Base-by-base conservation (phyloP, 345 rosid genomes). In the Salix dunnii region DNA sequence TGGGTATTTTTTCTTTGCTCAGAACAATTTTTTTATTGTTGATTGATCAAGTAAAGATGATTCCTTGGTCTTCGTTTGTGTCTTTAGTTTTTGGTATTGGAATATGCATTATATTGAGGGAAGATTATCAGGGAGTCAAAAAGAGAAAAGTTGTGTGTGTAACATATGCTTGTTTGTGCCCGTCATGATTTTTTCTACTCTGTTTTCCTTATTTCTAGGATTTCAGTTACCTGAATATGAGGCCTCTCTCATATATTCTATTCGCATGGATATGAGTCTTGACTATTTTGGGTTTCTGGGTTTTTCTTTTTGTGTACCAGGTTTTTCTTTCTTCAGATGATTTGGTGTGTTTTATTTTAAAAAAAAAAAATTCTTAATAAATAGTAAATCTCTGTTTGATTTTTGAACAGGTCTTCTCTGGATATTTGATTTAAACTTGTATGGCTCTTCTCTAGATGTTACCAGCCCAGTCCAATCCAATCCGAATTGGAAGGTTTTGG, bases 161-260 rank as follows among this genome's bases (percentile, higher is more conserved):
- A 16, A 58, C 21, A 58, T 21, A 58, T 58, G 62, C 25, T 58
- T 58, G 82, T 28, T 64, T 46, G 17, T 33, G 20, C 68, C 33
- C 28, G 53, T 48, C 77, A 31, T 72, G 75, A 60, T 68, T 78
- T 78, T 63, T 78, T 62, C 46, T 46, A 28, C 61, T 31, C 16
- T 65, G 23, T 71, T 72, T 73, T 76, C 82, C 87, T 55, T 77
- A 42, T 73, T 81, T 80, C 23, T 43, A 73, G 85, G 80, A 60
- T 31, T 73, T 86, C 82, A 66, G 87, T 84, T 79, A 85, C 80
- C 83, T 85, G 43, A 72, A 42, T 60, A 46, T 76, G 61, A 63
- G 79, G 71, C 75, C 48, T 43, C 40, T 23, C 31, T 62, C 68
- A 43, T 77, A 53, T 48, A 46, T 78, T 67, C 61, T 48, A 46